These are phyloP conservation scores for Cyclotella cryptica DNA, from an alignment of 108 stramenopile species.

Conservation along the genomic window DNA sequence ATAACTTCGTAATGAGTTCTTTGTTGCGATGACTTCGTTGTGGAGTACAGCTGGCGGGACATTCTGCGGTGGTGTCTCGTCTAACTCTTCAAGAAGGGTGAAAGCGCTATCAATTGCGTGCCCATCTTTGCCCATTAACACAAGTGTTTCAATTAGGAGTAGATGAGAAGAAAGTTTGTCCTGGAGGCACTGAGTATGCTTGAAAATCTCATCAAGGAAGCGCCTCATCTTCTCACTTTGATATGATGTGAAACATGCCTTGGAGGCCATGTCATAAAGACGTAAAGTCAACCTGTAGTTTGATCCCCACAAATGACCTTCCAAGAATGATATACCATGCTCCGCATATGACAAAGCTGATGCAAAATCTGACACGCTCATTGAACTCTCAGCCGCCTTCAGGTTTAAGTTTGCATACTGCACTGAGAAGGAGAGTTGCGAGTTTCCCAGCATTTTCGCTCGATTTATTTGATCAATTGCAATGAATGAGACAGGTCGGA, in stretches of 20 bases:
- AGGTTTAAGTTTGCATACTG: slow-evolving; percentile 24
- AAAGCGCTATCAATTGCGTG: slow-evolving; percentile 9
- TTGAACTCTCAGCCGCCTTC: slow-evolving; percentile 8
- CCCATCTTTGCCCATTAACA: not conserved
- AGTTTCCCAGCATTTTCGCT: slow-evolving; percentile 4
- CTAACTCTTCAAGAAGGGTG: slow-evolving; percentile 20
- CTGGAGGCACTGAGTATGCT: slow-evolving; percentile 6
- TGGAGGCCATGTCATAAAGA: slow-evolving; percentile 14
- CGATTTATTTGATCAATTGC: slow-evolving; percentile 30
- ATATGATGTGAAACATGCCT: not conserved
- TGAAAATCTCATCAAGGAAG: slow-evolving; percentile 12
- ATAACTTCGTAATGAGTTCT: not conserved
- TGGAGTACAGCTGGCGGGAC: not conserved
- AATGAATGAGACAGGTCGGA: not conserved
- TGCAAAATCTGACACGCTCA: not conserved
- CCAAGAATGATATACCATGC: slow-evolving; percentile 17
- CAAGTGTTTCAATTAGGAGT: slow-evolving; percentile 12
- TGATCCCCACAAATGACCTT: slow-evolving; percentile 1
- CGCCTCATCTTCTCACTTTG: not conserved
- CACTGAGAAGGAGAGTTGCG: not conserved
- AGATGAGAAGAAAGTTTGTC: slow-evolving; percentile 17
- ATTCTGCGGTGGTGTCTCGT: slow-evolving; percentile 13
- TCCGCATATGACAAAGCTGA: slow-evolving; percentile 20
- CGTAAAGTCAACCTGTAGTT: slow-evolving; percentile 16
- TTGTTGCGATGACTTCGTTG: slow-evolving; percentile 10